Evolutionary conservation across 1,284 basidiomycete species (phyloP).

Genomic region (Microbotryum silenes-acaulis): DNA sequence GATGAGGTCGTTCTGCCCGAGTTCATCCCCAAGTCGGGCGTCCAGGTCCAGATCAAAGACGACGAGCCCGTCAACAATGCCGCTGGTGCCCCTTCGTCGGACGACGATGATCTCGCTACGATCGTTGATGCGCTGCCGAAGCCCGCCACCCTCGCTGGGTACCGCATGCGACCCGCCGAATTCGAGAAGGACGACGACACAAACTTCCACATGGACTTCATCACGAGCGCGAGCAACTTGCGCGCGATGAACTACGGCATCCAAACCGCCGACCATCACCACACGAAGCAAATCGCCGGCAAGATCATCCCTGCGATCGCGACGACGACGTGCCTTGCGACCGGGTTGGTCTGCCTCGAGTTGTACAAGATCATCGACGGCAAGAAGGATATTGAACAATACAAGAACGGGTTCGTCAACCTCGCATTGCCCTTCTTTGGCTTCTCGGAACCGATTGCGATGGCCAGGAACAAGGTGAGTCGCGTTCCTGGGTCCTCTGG

Average conservation of each 20-base stretch:
- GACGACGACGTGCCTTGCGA: conserved; percentile 91
- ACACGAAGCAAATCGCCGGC: conserved; percentile 97
- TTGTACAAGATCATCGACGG: conserved; percentile 98
- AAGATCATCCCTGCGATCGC: conserved; percentile 99
- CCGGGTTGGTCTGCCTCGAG: conserved; percentile 91
- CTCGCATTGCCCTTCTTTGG: conserved; percentile 97
- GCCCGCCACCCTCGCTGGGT: conserved; percentile 84
- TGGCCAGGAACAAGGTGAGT: conserved; percentile 66
- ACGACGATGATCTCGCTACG: conserved; percentile 52
- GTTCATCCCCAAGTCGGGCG: conserved; percentile 83
- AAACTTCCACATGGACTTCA: conserved; percentile 98
- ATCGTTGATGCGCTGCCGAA: conserved; percentile 65
- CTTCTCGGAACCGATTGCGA: conserved; percentile 94
- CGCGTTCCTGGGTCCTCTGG: not conserved
- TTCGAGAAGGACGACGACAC: conserved; percentile 99
- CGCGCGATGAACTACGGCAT: conserved; percentile 96
- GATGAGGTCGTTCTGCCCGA: conserved; percentile 83
- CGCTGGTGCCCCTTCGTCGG: conserved; percentile 30
- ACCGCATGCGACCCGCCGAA: conserved; percentile 87
- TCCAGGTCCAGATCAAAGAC: conserved; percentile 92
- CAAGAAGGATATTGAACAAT: conserved; percentile 85
- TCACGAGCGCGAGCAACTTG: conserved; percentile 95
- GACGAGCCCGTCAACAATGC: conserved; percentile 59
- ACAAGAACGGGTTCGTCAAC: conserved; percentile 99
- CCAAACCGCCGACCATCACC: conserved; percentile 76